phyloP scores from a whole-genome alignment of 2,329 filamentous ascomycete genomes.

The Monilinia fructicola region DNA sequence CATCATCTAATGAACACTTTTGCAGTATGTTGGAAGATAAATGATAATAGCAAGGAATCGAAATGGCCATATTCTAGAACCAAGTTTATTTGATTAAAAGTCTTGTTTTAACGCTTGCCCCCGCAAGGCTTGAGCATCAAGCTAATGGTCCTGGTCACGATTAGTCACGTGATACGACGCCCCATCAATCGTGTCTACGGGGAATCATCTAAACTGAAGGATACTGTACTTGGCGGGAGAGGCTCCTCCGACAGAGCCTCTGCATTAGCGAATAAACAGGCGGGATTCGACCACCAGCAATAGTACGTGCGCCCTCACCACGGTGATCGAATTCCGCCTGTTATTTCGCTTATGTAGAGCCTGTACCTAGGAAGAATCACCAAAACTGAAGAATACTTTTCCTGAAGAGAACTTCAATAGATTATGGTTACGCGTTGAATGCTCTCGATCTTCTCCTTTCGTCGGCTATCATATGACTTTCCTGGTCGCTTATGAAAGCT shows the following conservation, averaged over 20 bases:
- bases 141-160: background rate
- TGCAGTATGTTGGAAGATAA: background rate
- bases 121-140: background rate
- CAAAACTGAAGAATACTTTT: background rate
- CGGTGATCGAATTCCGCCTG: too few species aligned
- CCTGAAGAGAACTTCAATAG: background rate
- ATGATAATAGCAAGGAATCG: background rate
- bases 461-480: background rate
- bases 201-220: background rate
- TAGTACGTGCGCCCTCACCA: too few species aligned
- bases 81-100: constrained; percentile 2
- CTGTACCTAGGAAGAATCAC: background rate
- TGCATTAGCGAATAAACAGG: too few species aligned
- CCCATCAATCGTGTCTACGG: background rate
- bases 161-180: background rate
- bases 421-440: too few species aligned
- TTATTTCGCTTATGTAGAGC: too few species aligned
- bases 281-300: too few species aligned
- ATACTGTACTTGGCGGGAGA: background rate
- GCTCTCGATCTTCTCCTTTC: background rate
- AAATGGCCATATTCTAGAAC: constrained; percentile 6
- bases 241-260: too few species aligned
- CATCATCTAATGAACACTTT: background rate
- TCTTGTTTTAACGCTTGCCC: background rate
- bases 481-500: background rate